Percentiles rank a stretch among this genome's conserved stretches.
Evolutionary conservation across 306 rosid species (phyloP).

Genomic region (Crotalaria pallida): DNA sequence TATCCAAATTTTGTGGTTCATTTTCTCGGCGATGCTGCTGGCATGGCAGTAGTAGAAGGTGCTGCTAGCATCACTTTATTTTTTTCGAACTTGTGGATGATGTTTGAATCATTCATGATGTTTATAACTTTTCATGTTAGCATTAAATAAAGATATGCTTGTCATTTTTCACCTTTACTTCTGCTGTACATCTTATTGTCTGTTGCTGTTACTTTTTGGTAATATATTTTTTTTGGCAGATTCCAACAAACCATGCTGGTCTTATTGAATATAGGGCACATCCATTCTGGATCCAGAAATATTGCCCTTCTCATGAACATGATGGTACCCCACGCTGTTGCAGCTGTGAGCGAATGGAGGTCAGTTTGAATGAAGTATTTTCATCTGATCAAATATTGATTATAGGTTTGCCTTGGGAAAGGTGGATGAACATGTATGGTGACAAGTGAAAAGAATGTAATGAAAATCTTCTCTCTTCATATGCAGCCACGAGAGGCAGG

Average conservation of each 20-base stretch:
- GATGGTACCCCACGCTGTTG: conserved; percentile 93
- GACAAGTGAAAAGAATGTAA: background rate
- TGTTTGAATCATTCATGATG: background rate
- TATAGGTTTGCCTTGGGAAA: conserved; percentile 10
- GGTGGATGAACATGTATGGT: conserved; percentile 10
- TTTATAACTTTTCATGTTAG: conserved; percentile 16
- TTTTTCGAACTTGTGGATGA: background rate
- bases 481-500: conserved; percentile 68
- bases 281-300: conserved; percentile 97
- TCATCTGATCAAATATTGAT: conserved; percentile 5
- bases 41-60: background rate
- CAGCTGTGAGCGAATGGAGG: conserved; percentile 99
- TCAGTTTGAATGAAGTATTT: conserved; percentile 32
- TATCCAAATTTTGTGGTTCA: background rate
- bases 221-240: conserved; percentile 75
- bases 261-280: conserved; percentile 99
- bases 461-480: conserved; percentile 14
- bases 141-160: background rate
- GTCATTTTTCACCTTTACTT: conserved; percentile 10
- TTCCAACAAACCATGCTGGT: conserved; percentile 99
- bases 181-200: conserved; percentile 34
- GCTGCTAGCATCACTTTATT: conserved; percentile 3
- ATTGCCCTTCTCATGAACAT: conserved; percentile 94
- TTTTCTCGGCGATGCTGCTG: background rate
- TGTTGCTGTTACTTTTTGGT: conserved; percentile 46